Evolutionary conservation across 2,329 filamentous ascomycete species (phyloP).

Genomic region (Paecilomyces sp.): DNA sequence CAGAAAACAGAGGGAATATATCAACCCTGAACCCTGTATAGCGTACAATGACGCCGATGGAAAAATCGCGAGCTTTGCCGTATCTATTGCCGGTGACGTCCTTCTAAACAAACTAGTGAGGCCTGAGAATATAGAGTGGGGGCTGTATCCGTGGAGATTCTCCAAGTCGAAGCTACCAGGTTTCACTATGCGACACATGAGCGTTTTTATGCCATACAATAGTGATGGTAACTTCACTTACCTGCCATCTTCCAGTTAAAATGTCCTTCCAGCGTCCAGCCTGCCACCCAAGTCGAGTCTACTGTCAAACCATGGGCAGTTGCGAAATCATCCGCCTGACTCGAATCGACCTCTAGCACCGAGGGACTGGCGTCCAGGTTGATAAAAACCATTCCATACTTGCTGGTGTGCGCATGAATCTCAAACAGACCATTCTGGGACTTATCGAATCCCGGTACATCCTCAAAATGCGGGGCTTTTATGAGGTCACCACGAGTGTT

Average conservation of each 20-base stretch:
- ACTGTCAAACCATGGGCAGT: slow-evolving; percentile 3
- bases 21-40: slow-evolving; percentile 11
- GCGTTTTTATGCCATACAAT: not conserved
- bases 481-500: slow-evolving; percentile 50
- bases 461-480: slow-evolving; percentile 54
- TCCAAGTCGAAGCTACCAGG: not conserved
- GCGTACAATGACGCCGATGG: slow-evolving; percentile 17
- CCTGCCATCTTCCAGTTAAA: slow-evolving; percentile 30
- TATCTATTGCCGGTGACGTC: not conserved
- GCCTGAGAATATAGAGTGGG: not conserved
- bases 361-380: slow-evolving; percentile 14
- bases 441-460: slow-evolving; percentile 50
- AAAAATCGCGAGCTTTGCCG: slow-evolving; percentile 8
- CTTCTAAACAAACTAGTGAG: not conserved
- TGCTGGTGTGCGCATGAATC: slow-evolving; percentile 17
- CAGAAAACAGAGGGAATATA: slow-evolving; percentile 18
- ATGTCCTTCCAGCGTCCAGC: slow-evolving; percentile 16
- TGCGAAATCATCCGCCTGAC: slow-evolving; percentile 7
- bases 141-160: not conserved
- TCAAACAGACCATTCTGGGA: slow-evolving; percentile 48
- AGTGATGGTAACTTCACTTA: slow-evolving; percentile 6
- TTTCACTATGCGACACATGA: not conserved
- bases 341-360: slow-evolving; percentile 1
- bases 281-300: slow-evolving; percentile 17
- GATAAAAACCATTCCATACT: slow-evolving; percentile 19